Conservation (phyloP, 768 basidiomycete genomes). For the Auriscalpium orientale region DNA sequence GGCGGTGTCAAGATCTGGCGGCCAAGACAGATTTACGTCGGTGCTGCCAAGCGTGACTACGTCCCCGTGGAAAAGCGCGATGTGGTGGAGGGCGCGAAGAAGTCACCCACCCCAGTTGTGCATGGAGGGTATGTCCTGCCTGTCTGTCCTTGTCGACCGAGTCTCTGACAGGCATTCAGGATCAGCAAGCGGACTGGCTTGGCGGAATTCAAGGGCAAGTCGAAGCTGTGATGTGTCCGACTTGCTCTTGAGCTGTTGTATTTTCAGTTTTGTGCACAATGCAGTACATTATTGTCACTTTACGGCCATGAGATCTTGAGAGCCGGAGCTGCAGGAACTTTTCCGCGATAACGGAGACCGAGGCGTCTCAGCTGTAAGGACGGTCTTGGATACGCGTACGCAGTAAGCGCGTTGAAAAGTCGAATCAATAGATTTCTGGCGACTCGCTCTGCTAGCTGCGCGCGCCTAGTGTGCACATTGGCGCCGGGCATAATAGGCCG, state of each 20-base stretch:
- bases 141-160: not conserved
- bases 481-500: no score
- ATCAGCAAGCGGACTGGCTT: constrained; percentile 63
- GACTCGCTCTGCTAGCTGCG: no score
- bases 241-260: not conserved
- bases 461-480: no score
- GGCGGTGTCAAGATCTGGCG: constrained; percentile 93
- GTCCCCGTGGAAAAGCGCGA: constrained; percentile 55
- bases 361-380: no score
- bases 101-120: constrained; percentile 53
- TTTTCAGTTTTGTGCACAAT: not conserved
- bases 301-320: not conserved
- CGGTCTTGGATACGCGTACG: no score
- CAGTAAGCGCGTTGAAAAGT: no score
- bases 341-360: not conserved
- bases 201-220: constrained; percentile 52
- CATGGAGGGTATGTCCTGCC: constrained; percentile 65
- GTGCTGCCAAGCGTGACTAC: constrained; percentile 67
- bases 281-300: no score
- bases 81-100: constrained; percentile 44
- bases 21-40: constrained; percentile 80
- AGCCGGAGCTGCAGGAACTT: not conserved
- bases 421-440: no score
- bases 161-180: constrained; percentile 25
- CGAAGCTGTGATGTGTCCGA: constrained; percentile 30